A percentile compares a stretch with the other conserved stretches of the same genome.
These are phyloP conservation scores for Fusarium poae DNA, from an alignment of 2,329 filamentous ascomycete genomes.

Conservation along the genomic window DNA sequence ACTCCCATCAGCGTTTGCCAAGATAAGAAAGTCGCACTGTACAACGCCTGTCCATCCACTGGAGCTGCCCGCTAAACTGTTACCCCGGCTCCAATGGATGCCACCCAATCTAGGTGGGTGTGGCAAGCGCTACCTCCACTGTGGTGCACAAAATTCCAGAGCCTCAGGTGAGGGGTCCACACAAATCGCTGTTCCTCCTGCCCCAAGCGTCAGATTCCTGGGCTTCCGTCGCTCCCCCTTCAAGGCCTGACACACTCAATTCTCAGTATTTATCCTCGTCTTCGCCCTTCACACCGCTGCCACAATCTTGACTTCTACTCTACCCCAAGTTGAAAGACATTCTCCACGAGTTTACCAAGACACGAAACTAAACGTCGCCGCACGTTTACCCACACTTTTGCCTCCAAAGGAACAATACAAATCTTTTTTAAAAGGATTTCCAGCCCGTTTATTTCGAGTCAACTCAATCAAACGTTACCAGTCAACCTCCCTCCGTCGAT, in stretches of 20 bases:
- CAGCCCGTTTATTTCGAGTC: conserved; percentile 9
- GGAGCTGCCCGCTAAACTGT: not conserved
- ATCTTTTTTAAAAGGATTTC: conserved; percentile 18
- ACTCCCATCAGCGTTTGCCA: conserved; percentile 26
- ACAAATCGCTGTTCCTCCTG: conserved; percentile 24
- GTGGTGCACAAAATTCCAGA: conserved; percentile 41
- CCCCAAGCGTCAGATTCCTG: conserved; percentile 40
- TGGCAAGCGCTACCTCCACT: conserved; percentile 33
- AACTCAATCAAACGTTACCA: conserved; percentile 16
- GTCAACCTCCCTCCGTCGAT: conserved; percentile 26
- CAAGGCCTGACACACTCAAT: conserved; percentile 10
- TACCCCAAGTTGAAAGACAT: conserved; percentile 15
- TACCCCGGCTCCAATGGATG: conserved; percentile 16
- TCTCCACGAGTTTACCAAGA: conserved; percentile 13
- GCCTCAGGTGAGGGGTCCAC: conserved; percentile 45
- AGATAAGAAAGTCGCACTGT: conserved; percentile 33
- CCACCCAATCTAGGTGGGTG: conserved; percentile 3
- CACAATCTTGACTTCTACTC: conserved; percentile 32
- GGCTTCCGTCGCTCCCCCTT: conserved; percentile 22
- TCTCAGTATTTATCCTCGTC: conserved; percentile 29
- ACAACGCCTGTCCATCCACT: conserved; percentile 1
- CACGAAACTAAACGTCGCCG: conserved; percentile 19
- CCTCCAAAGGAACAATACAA: conserved; percentile 15
- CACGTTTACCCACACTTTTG: conserved; percentile 9
- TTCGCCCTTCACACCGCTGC: conserved; percentile 33